Percentiles rank a stretch among this genome's conserved stretches.
phyloP scores from a whole-genome alignment of 805 yeast species.

The Saturnispora halmiae region DNA sequence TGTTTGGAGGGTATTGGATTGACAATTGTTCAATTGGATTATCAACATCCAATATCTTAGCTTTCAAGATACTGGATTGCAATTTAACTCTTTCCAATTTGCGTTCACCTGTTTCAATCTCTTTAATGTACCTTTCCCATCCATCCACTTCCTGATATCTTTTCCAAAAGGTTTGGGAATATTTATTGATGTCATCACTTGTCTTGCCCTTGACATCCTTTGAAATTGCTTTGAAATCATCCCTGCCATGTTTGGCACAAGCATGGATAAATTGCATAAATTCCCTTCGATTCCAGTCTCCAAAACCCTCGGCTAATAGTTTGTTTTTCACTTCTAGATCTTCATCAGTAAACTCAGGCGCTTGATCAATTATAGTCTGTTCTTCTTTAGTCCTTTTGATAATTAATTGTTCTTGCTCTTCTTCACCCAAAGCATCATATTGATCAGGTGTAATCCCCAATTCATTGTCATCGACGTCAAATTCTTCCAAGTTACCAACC shows the following conservation, averaged over 20 bases:
- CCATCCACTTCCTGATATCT: conserved; percentile 56
- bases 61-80: conserved; percentile 47
- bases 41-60: conserved; percentile 43
- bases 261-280: conserved; percentile 64
- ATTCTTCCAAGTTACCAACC: conserved; percentile 47
- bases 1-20: conserved; percentile 75
- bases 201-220: conserved; percentile 48
- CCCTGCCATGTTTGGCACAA: conserved; percentile 58
- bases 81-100: conserved; percentile 44
- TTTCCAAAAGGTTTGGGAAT: conserved; percentile 57
- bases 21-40: conserved; percentile 55
- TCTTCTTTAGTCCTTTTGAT: conserved; percentile 37
- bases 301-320: conserved; percentile 49
- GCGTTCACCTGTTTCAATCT: conserved; percentile 66
- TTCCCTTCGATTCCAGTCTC: conserved; percentile 66
- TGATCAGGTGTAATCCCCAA: conserved; percentile 28
- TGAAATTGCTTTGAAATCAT: conserved; percentile 40
- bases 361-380: conserved; percentile 44
- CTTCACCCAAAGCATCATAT: conserved; percentile 22
- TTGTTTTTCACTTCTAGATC: conserved; percentile 47
- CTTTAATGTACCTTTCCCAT: conserved; percentile 58
- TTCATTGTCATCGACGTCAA: conserved; percentile 34
- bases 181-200: conserved; percentile 48
- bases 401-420: conserved; percentile 19
- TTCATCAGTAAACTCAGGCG: conserved; percentile 53